These are phyloP conservation scores for rapeseed (Brassica napus) DNA, from an alignment of 345 rosid genomes.

Conservation along the genomic window DNA sequence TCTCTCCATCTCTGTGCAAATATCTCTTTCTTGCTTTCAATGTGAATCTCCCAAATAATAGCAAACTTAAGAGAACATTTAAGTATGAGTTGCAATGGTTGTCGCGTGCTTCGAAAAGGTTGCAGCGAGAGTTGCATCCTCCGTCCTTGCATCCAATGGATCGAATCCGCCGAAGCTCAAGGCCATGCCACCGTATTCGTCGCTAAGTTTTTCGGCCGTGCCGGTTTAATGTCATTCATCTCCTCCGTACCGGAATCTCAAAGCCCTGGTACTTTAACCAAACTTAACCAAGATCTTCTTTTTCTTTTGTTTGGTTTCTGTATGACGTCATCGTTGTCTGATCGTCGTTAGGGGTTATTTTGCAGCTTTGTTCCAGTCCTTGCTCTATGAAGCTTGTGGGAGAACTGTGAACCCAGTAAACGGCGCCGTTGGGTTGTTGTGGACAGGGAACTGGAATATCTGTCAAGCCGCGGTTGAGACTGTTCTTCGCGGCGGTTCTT, in stretches of 20 bases:
- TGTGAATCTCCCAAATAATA: slow-evolving; percentile 23
- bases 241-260: slow-evolving; percentile 65
- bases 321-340: background rate
- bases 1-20: slow-evolving; percentile 1
- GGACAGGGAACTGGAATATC: slow-evolving; percentile 69
- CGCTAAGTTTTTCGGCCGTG: slow-evolving; percentile 92
- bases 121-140: slow-evolving; percentile 79
- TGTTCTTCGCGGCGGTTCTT: slow-evolving; percentile 58
- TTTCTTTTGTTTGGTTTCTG: background rate
- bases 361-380: slow-evolving; percentile 68
- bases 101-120: slow-evolving; percentile 82
- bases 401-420: slow-evolving; percentile 67
- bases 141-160: slow-evolving; percentile 65
- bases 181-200: slow-evolving; percentile 87
- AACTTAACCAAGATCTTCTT: background rate
- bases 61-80: background rate
- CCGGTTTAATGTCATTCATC: slow-evolving; percentile 77
- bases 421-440: slow-evolving; percentile 69
- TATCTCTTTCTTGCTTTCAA: slow-evolving; percentile 18
- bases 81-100: slow-evolving; percentile 84
- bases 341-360: background rate
- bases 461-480: slow-evolving; percentile 66
- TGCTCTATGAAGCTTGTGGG: slow-evolving; percentile 68
- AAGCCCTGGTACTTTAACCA: slow-evolving; percentile 50
- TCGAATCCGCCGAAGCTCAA: slow-evolving; percentile 64